Evolutionary conservation across 1,284 basidiomycete genomes (phyloP).

Genomic region (Sanghuangporus baumii): DNA sequence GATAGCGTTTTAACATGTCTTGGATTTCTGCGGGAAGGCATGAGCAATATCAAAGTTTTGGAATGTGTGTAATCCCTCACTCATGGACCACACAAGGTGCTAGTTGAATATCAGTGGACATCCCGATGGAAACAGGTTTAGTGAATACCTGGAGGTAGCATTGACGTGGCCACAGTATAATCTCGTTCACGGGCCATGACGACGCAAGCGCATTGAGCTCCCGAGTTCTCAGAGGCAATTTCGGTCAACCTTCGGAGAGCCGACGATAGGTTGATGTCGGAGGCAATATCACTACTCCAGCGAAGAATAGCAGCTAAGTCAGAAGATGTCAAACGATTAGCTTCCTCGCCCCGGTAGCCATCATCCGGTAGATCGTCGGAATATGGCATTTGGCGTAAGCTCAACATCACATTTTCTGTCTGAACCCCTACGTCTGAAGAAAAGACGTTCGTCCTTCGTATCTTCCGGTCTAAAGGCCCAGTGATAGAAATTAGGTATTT

Average conservation of each 20-base stretch:
- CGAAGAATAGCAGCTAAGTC: slow-evolving; percentile 60
- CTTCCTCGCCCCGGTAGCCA: slow-evolving; percentile 44
- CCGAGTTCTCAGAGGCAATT: slow-evolving; percentile 61
- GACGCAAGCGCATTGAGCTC: slow-evolving; percentile 60
- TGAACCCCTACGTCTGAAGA: slow-evolving; percentile 57
- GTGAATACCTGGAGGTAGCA: slow-evolving; percentile 25
- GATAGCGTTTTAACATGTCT: slow-evolving; percentile 49
- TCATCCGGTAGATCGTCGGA: slow-evolving; percentile 31
- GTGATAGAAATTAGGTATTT: slow-evolving; percentile 43
- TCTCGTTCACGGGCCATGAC: slow-evolving; percentile 65
- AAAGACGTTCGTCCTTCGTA: slow-evolving; percentile 49
- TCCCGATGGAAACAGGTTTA: neutral
- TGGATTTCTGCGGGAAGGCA: slow-evolving; percentile 40
- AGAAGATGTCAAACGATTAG: slow-evolving; percentile 43
- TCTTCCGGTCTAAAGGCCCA: slow-evolving; percentile 39
- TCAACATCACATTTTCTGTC: slow-evolving; percentile 45
- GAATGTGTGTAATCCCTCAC: slow-evolving; percentile 29
- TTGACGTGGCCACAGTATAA: slow-evolving; percentile 61
- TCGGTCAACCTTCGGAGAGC: slow-evolving; percentile 64
- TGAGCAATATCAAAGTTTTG: neutral
- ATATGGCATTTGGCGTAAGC: slow-evolving; percentile 27
- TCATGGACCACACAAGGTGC: slow-evolving; percentile 63
- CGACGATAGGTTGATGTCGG: slow-evolving; percentile 63
- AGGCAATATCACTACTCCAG: slow-evolving; percentile 68
- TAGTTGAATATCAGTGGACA: slow-evolving; percentile 31